Evolutionary conservation across 1,284 basidiomycete species (phyloP), one percentile per base, ranked within the genome.

Genomic region (Microbotryum scabiosae): DNA sequence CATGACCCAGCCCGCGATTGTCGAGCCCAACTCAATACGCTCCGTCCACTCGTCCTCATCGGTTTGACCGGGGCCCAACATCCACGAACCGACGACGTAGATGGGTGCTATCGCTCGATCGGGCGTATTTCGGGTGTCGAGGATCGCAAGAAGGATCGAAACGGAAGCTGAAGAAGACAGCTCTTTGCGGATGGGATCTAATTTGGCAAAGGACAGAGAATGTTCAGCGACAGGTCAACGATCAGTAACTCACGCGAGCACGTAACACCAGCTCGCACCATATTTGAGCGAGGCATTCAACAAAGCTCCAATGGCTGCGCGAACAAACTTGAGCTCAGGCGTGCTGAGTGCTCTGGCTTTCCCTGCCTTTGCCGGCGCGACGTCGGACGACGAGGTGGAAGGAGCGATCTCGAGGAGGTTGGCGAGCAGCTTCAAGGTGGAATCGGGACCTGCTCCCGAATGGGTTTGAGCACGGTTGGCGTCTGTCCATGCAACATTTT

Each of bases 241-340:
- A 41, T 18, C 36, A 1, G 36, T 41, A 18, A 18, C 10, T 5
- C 30, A 32, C 14, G 36, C 10, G 36, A 41, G 5, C 12, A 18
- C 5, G 12, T 2, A 5, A 12, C 36, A 41, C 36, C 36, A 51
- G 16, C 28, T 73, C 81, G 56, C 65, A 87, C 88, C 84, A 73
- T 84, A 89, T 56, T 84, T 84, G 58, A 91, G 79, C 66, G 85
- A 85, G 23, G 85, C 82, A 71, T 92, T 92, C 54, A 92, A 75
- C 30, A 92, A 78, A 8, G 86, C 85, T 4, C 89, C 90, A 59
- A 90, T 81, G 5, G 86, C 81, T 5, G 87, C 89, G 70, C 84
- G 84, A 56, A 90, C 78, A 60, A 90, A 78, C 70, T 82, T 85
- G 46, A 90, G 79, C 25, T 62, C 62, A 7, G 49, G 44, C n/a